Evolutionary conservation across 495 filamentous ascomycete species (phyloP).

Genomic region (Patellaria atrata): DNA sequence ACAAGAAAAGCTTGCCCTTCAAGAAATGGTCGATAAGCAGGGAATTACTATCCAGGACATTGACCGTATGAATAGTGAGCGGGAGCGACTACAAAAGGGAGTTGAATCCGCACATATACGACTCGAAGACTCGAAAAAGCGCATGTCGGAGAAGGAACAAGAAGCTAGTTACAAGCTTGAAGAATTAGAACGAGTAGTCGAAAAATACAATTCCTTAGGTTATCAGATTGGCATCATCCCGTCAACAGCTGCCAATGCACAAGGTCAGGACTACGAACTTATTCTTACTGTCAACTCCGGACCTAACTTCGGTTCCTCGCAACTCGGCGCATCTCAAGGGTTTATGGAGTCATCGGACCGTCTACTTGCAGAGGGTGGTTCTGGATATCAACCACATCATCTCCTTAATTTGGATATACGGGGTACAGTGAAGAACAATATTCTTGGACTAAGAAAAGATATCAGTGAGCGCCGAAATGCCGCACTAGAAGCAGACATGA

Average conservation of each 20-base stretch:
- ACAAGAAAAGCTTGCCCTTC: constrained; percentile 61
- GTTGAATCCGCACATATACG: constrained; percentile 58
- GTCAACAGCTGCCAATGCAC: constrained; percentile 66
- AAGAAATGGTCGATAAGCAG: constrained; percentile 74
- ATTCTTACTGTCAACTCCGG: constrained; percentile 50
- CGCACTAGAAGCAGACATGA: constrained; percentile 75
- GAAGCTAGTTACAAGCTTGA: constrained; percentile 75
- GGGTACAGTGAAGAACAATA: constrained; percentile 60
- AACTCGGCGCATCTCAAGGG: constrained; percentile 40
- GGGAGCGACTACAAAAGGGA: constrained; percentile 75
- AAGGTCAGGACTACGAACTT: constrained; percentile 72
- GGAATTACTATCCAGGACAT: constrained; percentile 95
- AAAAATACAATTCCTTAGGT: constrained; percentile 81
- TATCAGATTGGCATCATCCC: constrained; percentile 90
- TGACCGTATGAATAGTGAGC: constrained; percentile 92
- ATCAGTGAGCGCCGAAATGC: constrained; percentile 71
- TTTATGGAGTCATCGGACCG: constrained; percentile 42
- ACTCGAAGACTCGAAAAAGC: constrained; percentile 69
- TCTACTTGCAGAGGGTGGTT: constrained; percentile 62
- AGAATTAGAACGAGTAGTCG: constrained; percentile 70
- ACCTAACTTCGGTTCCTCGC: constrained; percentile 62
- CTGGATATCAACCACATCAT: constrained; percentile 79
- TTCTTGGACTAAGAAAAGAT: constrained; percentile 68
- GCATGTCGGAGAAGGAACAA: constrained; percentile 66
- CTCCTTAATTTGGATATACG: constrained; percentile 76